Evolutionary conservation across 2,329 filamentous ascomycete genomes (phyloP).

Genomic region (Hymenoscyphus fructigenus): DNA sequence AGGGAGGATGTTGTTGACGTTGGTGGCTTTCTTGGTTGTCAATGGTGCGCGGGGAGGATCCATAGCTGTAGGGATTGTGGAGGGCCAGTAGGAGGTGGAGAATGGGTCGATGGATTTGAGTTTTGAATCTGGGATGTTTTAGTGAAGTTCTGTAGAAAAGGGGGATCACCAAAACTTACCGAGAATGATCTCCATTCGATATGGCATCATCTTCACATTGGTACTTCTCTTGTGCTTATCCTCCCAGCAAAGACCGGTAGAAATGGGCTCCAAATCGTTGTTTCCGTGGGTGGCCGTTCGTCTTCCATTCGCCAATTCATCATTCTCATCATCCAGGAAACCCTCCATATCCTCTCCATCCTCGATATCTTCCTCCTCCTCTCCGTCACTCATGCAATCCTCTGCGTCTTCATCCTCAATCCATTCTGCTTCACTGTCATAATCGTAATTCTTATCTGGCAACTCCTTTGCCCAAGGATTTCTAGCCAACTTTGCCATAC

Average conservation of each 20-base stretch:
- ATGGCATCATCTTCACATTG: conserved; percentile 54
- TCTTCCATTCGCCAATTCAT: conserved; percentile 53
- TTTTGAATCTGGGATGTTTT: conserved; percentile 33
- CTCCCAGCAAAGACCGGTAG: conserved; percentile 84
- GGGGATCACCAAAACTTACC: conserved; percentile 16
- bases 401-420: conserved; percentile 65
- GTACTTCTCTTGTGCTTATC: conserved; percentile 49
- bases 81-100: conserved; percentile 74
- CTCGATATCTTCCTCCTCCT: conserved; percentile 65
- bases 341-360: conserved; percentile 70
- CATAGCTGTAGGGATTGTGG: conserved; percentile 27
- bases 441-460: conserved; percentile 71
- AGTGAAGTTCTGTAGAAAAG: background rate
- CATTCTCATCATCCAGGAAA: conserved; percentile 65
- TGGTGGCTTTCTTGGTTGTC: conserved; percentile 30
- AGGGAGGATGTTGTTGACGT: conserved; percentile 20
- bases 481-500: conserved; percentile 50
- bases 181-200: conserved; percentile 70
- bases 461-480: conserved; percentile 55
- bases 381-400: conserved; percentile 58
- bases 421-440: conserved; percentile 86
- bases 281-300: conserved; percentile 55
- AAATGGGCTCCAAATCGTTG: conserved; percentile 68
- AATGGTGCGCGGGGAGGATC: conserved; percentile 39
- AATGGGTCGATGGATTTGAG: conserved; percentile 76